Evolutionary conservation across 371 early-diverging fungal genomes (phyloP).

Genomic region (Circinella minor): DNA sequence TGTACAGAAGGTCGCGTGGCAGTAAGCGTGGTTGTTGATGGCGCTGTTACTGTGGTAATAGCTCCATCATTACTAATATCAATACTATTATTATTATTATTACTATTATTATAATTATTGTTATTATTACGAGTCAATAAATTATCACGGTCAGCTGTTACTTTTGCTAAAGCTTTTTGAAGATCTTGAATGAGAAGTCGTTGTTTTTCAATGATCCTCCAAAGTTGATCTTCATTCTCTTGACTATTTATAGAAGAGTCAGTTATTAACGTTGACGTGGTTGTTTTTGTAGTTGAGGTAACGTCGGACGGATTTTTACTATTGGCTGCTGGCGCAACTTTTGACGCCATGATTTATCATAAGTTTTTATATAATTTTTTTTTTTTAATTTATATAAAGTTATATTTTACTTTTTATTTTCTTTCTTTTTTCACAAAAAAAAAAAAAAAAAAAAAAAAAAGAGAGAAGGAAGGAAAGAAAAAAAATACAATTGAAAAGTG

Average conservation of each 20-base stretch:
- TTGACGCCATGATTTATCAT: conserved; percentile 16
- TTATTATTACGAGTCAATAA: conserved; percentile 23
- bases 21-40: not conserved
- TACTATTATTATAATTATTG: not conserved
- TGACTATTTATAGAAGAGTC: not conserved
- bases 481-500: too few relatives aligned
- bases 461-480: conserved; percentile 1
- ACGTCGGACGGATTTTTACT: not conserved
- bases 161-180: conserved; percentile 45
- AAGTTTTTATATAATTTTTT: not conserved
- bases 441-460: conserved; percentile 7
- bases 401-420: too few relatives aligned
- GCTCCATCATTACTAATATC: too few relatives aligned
- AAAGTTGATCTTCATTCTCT: conserved; percentile 78
- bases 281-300: not conserved
- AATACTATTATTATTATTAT: not conserved
- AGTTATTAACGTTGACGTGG: not conserved
- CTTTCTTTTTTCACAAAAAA: too few relatives aligned
- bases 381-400: too few relatives aligned
- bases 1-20: conserved; percentile 3
- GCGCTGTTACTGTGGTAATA: too few relatives aligned
- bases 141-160: conserved; percentile 50
- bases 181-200: conserved; percentile 73
- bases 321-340: conserved; percentile 4
- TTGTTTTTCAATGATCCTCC: conserved; percentile 87